phyloP scores from a whole-genome alignment of 2,329 filamentous ascomycete genomes.

The Calonectria honghensis region DNA sequence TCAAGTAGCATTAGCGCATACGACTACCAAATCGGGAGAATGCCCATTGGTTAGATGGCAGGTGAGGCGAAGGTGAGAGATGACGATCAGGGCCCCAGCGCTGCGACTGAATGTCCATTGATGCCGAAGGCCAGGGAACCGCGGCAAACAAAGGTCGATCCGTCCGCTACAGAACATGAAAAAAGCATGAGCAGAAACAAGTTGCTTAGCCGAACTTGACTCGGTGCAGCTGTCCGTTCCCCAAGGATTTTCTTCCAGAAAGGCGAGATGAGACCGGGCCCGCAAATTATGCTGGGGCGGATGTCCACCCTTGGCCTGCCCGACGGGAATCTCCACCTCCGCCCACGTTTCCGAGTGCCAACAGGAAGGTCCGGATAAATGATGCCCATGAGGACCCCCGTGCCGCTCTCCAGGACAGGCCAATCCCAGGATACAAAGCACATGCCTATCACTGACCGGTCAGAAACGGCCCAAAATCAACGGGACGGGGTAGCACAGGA shows the following conservation, averaged over 20 bases:
- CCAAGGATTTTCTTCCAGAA: conserved; percentile 44
- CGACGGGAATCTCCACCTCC: conserved; percentile 24
- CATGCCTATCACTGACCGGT: conserved; percentile 25
- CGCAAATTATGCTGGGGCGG: conserved; percentile 45
- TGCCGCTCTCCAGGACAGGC: conserved; percentile 1
- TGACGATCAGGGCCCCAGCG: conserved; percentile 33
- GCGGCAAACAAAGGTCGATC: conserved; percentile 31
- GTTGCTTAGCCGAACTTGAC: conserved; percentile 33
- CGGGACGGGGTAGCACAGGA: background rate
- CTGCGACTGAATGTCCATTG: conserved; percentile 37
- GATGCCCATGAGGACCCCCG: conserved; percentile 10
- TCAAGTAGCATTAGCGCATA: conserved; percentile 35
- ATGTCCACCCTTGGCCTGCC: conserved; percentile 35
- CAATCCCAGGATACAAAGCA: conserved; percentile 4
- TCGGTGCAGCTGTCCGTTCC: conserved; percentile 40
- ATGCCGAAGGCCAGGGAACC: conserved; percentile 31
- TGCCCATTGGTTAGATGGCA: conserved; percentile 12
- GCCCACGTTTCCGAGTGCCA: conserved; percentile 38
- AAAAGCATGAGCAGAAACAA: conserved; percentile 29
- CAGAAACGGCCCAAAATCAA: conserved; percentile 25
- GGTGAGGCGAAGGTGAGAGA: conserved; percentile 31
- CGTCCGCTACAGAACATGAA: conserved; percentile 6
- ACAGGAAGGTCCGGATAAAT: conserved; percentile 33
- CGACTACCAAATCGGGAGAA: conserved; percentile 40
- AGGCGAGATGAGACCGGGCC: conserved; percentile 46